Evolutionary conservation across 805 yeast species (phyloP), one percentile per base, ranked within the genome.

Genomic region (Candida namnaoensis): DNA sequence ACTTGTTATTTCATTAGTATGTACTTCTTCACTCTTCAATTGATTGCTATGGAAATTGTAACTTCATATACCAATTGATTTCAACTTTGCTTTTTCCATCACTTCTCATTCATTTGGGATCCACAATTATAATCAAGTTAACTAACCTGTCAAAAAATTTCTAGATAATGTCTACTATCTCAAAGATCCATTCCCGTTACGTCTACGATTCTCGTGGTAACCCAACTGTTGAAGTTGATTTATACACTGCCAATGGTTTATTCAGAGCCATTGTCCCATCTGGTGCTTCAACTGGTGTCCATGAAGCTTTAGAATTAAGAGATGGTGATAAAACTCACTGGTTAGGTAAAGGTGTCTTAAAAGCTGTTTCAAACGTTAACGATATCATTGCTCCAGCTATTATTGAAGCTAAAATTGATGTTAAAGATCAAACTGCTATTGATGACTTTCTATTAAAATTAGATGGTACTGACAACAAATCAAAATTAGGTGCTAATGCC

Each of bases 161-260:
- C 38, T 14, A 19, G 43, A 55, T 50, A 66, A 87, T 87, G 95
- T 83, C 96, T 58, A 78, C 87, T 62, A 30, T 30, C 4, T 68
- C 86, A 56, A 90, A 91, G 72, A 73, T 90, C 59, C 81, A 76
- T 71, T 86, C 98, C 62, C 90, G 99, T 76, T 84, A 80, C 79
- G 96, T 91, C 72, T 91, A 93, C 83, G 99, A 91, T 76, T 91
- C 98, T 61, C 88, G 99, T 76, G 98, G 98, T 74, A 93, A 91
- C 82, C 99, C 99, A 75, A 91, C 99, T 58, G 99, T 93, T 60
- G 98, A 93, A 81, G 98, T 93, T 57, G 98, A 93, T 65, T 63
- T 91, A 61, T 74, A 83, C 78, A 91, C 99, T 64, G 91, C 76
- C 51, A 80, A 85, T 64, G 99, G 99, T 64, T 60, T 78, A 53